A percentile compares a stretch with the other conserved stretches of the same genome.
Evolutionary conservation across 305 asterid genomes (phyloP).

Genomic region (Fraxinus ornus): DNA sequence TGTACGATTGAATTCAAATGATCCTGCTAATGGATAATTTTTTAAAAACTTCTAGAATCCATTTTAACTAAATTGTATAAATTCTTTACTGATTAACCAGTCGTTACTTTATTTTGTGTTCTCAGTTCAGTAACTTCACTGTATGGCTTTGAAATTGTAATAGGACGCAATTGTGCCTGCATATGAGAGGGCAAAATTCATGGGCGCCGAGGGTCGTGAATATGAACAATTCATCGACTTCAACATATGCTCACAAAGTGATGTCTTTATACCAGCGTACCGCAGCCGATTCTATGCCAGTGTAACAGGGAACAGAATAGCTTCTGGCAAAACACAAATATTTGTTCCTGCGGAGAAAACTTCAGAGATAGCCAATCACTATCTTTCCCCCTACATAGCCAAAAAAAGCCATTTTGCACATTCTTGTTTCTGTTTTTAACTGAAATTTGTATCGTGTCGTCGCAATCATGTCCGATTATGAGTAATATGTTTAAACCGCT

Average conservation of each 20-base stretch:
- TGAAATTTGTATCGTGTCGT: not conserved
- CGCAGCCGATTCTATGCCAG: conserved; percentile 20
- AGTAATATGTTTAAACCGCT: not conserved
- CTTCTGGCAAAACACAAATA: conserved; percentile 36
- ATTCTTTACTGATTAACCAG: not conserved
- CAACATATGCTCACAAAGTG: conserved; percentile 27
- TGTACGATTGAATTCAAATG: not conserved
- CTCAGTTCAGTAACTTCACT: not conserved
- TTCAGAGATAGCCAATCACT: conserved; percentile 13
- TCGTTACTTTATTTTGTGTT: not conserved
- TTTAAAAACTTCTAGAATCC: not conserved
- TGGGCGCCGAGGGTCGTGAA: conserved; percentile 25
- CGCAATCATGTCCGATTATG: not conserved
- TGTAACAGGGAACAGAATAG: conserved; percentile 35
- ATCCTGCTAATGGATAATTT: not conserved
- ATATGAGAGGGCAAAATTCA: conserved; percentile 43
- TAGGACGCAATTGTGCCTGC: conserved; percentile 60
- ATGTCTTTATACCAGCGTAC: conserved; percentile 28
- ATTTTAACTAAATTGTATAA: conserved; percentile 16
- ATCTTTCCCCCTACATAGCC: conserved; percentile 31
- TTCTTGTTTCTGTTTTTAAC: conserved; percentile 31
- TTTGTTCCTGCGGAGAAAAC: conserved; percentile 16
- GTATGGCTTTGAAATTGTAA: not conserved
- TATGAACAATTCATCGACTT: conserved; percentile 28
- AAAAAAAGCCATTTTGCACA: conserved; percentile 32